Percentiles rank a stretch among this genome's conserved stretches.
phyloP scores from a whole-genome alignment of 306 rosid species.

The Delonix regia region DNA sequence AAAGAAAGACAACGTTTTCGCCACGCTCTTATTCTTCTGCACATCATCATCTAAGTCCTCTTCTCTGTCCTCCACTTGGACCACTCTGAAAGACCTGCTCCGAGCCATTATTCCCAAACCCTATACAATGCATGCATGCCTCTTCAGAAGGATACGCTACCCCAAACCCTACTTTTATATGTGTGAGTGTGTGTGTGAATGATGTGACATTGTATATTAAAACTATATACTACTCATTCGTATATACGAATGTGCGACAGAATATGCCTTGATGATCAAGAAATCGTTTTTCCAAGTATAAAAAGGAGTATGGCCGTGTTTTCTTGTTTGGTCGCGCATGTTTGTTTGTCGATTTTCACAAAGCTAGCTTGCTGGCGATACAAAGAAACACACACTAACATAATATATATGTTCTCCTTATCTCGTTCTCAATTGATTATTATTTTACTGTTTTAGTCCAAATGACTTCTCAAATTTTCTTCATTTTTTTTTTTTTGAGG shows the following conservation, averaged over 20 bases:
- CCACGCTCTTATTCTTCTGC: slow-evolving; percentile 1
- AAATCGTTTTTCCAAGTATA: neutral
- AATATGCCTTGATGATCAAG: slow-evolving; percentile 39
- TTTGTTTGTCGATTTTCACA: slow-evolving; percentile 3
- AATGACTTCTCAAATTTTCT: neutral
- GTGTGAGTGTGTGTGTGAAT: too few relatives aligned
- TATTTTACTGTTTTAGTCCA: neutral
- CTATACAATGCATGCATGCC: neutral
- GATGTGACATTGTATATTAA: too few relatives aligned
- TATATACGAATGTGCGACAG: slow-evolving; percentile 33
- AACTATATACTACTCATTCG: too few relatives aligned
- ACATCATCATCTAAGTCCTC: neutral
- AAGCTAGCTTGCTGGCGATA: neutral
- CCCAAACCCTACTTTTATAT: neutral
- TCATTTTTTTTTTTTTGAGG: too few relatives aligned
- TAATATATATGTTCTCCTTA: neutral
- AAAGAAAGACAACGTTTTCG: slow-evolving; percentile 42
- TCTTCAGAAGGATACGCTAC: neutral
- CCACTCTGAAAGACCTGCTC: slow-evolving; percentile 26
- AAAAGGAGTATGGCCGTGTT: neutral
- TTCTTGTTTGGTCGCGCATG: neutral
- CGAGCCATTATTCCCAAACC: slow-evolving; percentile 34
- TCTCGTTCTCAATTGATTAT: neutral
- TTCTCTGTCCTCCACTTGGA: slow-evolving; percentile 37
- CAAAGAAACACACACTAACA: neutral